Conservation (phyloP, 768 basidiomycete species). For the Serendipita sp. region DNA sequence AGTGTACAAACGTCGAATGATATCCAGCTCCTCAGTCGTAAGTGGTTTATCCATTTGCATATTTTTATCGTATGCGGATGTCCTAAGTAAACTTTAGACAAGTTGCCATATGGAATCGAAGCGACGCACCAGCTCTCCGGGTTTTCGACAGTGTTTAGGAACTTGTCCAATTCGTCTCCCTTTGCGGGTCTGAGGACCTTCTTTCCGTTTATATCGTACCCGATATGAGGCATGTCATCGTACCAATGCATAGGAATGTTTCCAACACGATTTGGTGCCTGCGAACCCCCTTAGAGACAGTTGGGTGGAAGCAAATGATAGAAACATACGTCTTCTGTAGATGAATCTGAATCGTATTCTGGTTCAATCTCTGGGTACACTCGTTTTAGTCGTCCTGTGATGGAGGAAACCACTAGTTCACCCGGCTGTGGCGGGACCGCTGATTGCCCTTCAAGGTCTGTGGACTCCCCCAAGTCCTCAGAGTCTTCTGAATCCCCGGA, state of each 20-base stretch:
- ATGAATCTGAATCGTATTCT: constrained; percentile 81
- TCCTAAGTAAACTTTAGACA: constrained; percentile 34
- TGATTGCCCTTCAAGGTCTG: constrained; percentile 16
- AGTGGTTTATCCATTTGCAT: constrained; percentile 74
- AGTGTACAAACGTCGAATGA: constrained; percentile 79
- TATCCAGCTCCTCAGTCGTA: constrained; percentile 80
- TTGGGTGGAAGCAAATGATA: background rate
- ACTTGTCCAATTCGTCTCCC: constrained; percentile 95
- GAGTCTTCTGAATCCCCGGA: constrained; percentile 18
- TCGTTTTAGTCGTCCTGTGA: constrained; percentile 71
- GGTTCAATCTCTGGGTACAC: constrained; percentile 83
- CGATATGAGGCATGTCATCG: constrained; percentile 97
- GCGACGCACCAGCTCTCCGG: constrained; percentile 62
- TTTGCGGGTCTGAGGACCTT: constrained; percentile 84
- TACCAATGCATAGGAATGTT: constrained; percentile 98
- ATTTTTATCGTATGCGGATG: constrained; percentile 81
- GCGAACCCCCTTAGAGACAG: background rate
- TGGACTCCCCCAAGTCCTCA: constrained; percentile 14
- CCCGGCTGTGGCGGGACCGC: constrained; percentile 7
- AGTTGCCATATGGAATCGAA: constrained; percentile 2
- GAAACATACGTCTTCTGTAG: constrained; percentile 69
- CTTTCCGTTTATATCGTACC: constrained; percentile 91
- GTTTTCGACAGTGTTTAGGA: constrained; percentile 85
- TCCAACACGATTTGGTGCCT: constrained; percentile 93
- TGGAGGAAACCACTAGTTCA: constrained; percentile 35